Evolutionary conservation across 2,329 filamentous ascomycete species (phyloP).

Genomic region (Diplodia intermedia): DNA sequence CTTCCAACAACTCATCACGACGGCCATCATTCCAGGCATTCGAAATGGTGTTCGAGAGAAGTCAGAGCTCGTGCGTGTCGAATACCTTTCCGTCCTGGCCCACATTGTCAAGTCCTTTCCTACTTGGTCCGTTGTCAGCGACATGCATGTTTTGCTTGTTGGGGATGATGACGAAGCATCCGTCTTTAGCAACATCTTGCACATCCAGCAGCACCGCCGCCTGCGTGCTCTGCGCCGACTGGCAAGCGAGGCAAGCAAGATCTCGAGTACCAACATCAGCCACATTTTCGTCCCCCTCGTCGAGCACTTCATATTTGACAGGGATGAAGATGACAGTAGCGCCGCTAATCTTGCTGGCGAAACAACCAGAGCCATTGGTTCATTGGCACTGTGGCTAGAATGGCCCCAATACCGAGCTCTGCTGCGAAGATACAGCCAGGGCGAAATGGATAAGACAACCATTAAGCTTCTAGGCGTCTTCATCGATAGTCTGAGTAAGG

Average conservation of each 20-base stretch:
- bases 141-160: slow-evolving; percentile 74
- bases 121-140: slow-evolving; percentile 72
- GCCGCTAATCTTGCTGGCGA: slow-evolving; percentile 86
- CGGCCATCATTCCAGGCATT: slow-evolving; percentile 75
- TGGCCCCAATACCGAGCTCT: slow-evolving; percentile 91
- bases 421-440: slow-evolving; percentile 82
- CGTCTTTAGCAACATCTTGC: slow-evolving; percentile 92
- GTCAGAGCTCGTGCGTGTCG: slow-evolving; percentile 83
- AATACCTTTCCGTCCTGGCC: slow-evolving; percentile 81
- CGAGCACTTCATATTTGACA: slow-evolving; percentile 92
- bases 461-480: slow-evolving; percentile 82
- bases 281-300: slow-evolving; percentile 90
- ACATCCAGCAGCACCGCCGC: slow-evolving; percentile 86
- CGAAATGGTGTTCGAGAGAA: slow-evolving; percentile 76
- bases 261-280: slow-evolving; percentile 79
- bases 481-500: slow-evolving; percentile 74
- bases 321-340: slow-evolving; percentile 75
- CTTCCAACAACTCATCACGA: slow-evolving; percentile 66
- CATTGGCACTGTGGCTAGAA: slow-evolving; percentile 76
- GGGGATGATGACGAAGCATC: slow-evolving; percentile 78
- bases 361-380: slow-evolving; percentile 79
- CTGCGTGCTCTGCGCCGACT: slow-evolving; percentile 82
- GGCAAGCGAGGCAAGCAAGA: slow-evolving; percentile 69
- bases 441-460: slow-evolving; percentile 83
- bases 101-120: slow-evolving; percentile 76